phyloP scores from a whole-genome alignment of 176 grass and related monocot species.

The Musa beccarii region DNA sequence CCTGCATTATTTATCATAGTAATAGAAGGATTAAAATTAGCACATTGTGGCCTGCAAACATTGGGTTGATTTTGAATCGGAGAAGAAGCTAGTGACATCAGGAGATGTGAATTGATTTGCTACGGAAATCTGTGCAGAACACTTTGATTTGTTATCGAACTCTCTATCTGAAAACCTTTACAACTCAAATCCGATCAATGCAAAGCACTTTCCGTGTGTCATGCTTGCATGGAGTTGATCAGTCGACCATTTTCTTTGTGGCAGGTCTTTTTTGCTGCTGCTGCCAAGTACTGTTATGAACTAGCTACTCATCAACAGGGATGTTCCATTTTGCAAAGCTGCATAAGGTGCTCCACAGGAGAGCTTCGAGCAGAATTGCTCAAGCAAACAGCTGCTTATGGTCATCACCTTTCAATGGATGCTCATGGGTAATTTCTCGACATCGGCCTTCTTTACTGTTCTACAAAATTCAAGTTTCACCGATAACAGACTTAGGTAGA shows the following conservation, averaged over 20 bases:
- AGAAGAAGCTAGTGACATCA: too few species aligned
- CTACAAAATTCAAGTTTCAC: background rate
- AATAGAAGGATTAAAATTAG: too few species aligned
- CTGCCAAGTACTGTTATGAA: constrained; percentile 15
- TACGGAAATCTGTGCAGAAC: too few species aligned
- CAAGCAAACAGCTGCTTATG: background rate
- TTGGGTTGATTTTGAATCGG: too few species aligned
- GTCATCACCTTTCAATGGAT: constrained; percentile 28
- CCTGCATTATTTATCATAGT: too few species aligned
- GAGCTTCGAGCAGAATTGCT: constrained; percentile 13
- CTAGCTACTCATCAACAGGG: constrained; percentile 33
- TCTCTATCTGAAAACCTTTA: too few species aligned
- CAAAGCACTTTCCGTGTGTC: background rate
- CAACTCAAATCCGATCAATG: background rate
- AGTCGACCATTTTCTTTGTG: constrained; percentile 11
- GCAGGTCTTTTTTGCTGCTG: constrained; percentile 36
- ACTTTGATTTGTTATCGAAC: too few species aligned
- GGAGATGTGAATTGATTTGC: too few species aligned
- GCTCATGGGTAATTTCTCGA: constrained; percentile 25
- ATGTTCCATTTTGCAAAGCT: constrained; percentile 27
- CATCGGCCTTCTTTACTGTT: background rate
- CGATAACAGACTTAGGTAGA: too few species aligned
- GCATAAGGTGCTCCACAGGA: background rate
- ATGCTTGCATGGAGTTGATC: background rate
- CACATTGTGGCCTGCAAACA: too few species aligned